phyloP scores from a whole-genome alignment of 768 basidiomycete genomes.

The Rhizopogon sp. region DNA sequence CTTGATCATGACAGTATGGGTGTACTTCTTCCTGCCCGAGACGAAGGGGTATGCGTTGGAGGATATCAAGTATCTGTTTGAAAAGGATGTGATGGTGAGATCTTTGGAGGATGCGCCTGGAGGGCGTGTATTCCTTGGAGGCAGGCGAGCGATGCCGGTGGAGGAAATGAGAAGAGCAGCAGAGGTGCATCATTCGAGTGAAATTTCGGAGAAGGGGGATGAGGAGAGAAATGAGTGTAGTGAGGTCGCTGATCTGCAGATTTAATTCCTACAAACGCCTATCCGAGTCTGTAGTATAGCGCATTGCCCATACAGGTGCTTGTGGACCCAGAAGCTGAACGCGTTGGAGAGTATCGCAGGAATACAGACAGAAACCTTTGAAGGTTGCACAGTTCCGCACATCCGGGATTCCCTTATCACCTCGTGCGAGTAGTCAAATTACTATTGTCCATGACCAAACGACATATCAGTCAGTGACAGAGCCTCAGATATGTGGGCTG shows the following conservation, averaged over 20 bases:
- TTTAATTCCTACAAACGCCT: neutral
- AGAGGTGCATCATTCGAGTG: neutral
- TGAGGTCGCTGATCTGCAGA: neutral
- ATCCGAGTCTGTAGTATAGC: no score
- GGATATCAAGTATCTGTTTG: conserved; percentile 41
- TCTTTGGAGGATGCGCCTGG: conserved; percentile 37
- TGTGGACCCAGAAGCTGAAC: no score
- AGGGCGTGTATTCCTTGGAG: conserved; percentile 30
- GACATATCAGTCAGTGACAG: no score
- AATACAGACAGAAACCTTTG: no score
- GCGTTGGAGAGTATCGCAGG: no score
- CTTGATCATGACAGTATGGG: conserved; percentile 37
- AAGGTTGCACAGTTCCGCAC: no score
- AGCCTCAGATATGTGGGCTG: no score
- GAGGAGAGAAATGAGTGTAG: neutral
- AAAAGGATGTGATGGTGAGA: conserved; percentile 30
- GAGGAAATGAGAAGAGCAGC: conserved; percentile 8
- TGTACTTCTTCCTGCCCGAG: conserved; percentile 42
- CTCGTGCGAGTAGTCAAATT: no score
- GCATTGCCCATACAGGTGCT: no score
- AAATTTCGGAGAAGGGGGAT: neutral
- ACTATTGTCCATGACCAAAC: no score
- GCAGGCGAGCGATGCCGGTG: conserved; percentile 11
- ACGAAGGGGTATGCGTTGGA: conserved; percentile 40
- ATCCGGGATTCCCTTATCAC: no score